Conservation (phyloP, 768 basidiomycete species). For the Mrakia blollopis region DNA sequence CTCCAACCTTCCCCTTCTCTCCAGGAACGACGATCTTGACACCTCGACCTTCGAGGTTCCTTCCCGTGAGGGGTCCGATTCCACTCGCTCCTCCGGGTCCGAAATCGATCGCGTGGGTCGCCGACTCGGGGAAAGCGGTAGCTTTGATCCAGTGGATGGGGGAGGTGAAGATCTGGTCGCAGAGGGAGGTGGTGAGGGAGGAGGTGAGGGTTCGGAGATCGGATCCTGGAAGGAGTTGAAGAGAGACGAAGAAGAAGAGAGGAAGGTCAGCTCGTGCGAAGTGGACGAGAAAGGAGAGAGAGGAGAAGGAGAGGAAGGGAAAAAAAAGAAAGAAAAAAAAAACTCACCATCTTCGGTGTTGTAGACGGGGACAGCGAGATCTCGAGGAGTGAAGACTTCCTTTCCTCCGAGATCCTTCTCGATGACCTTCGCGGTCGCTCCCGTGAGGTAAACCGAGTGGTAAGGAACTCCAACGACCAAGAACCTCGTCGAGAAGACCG, state of each 20-base stretch:
- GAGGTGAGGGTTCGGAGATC: constrained; percentile 68
- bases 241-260: constrained; percentile 24
- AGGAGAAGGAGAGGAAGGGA: neutral
- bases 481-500: constrained; percentile 87
- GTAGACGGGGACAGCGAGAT: constrained; percentile 77
- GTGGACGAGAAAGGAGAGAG: neutral
- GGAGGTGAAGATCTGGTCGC: constrained; percentile 84
- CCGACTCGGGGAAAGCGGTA: constrained; percentile 78
- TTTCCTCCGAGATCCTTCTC: constrained; percentile 69
- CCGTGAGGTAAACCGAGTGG: constrained; percentile 78
- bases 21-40: constrained; percentile 83
- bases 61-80: constrained; percentile 82
- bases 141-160: constrained; percentile 92
- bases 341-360: constrained; percentile 84
- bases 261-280: neutral
- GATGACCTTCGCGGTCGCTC: constrained; percentile 68
- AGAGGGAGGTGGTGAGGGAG: constrained; percentile 79
- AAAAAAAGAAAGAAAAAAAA: constrained; percentile 23
- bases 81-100: constrained; percentile 92
- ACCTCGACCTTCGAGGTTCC: constrained; percentile 88
- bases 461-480: constrained; percentile 93
- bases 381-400: constrained; percentile 50
- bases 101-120: constrained; percentile 93
- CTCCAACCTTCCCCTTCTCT: constrained; percentile 82
- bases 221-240: constrained; percentile 58